Base-by-base conservation (phyloP, 768 basidiomycete species). In the Heimioporus sp. region DNA sequence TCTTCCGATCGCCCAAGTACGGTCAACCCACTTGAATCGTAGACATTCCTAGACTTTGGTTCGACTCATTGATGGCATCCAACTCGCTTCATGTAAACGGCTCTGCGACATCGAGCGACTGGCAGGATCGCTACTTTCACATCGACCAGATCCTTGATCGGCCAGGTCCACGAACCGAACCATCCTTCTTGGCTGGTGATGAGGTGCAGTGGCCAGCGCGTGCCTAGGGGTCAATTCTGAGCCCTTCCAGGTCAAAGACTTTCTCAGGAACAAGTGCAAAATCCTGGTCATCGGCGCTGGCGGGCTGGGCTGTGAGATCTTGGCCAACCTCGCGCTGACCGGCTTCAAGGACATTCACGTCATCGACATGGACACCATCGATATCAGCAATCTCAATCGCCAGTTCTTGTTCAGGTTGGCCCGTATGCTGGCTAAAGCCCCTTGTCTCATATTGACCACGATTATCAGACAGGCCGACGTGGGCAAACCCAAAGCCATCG, bases 311-410 rank as follows among this genome's bases (percentile, higher is more conserved):
- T 99, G 90, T 71, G 97, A 99, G 77, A 98, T 98, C 59, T 78
- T 99, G 38, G 90, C 95, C 53, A 97, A 98, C 71, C 81, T 99
- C 45, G 96, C 97, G 20, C 73, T 98, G 59, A 89, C 92, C 41
- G 97, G 97, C 21, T 99, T 98, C 84, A 91, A 89, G 71, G 91
- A 98, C 64, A 97, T 98, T 59, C 93, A 98, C 76, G 95, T 99
- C 54, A 98, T 99, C 66, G 97, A 99, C 77, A 98, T 99, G 95
- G 96, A 99, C 77, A 98, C 96, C 15, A 99, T 98, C 68, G 96
- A 99, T 73, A 90, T 99, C 65, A 98, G 94, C 65, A 99, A 99
- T 71, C 79, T 99, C 58, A 99, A 99, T 70, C 82, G 97, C 45
- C 97, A 99, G 72, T 99, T 99, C 69, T 76, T 99, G 20, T 99